Conservation (phyloP, 176 grass and related monocot species). For the Thinopyrum elongatum region DNA sequence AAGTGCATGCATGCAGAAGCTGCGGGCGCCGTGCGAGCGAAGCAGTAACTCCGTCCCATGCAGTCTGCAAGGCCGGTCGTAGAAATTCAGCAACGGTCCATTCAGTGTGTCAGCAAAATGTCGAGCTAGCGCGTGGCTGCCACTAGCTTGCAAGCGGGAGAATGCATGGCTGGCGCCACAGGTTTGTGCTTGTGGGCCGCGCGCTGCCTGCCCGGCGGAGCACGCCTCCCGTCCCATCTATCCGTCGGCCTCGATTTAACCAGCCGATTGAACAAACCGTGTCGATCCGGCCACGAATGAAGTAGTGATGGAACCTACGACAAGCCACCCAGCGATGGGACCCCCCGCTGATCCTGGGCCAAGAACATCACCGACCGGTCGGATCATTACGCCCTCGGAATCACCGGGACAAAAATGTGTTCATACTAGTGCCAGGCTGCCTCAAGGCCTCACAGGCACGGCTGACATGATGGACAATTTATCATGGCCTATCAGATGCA, state of each 20-base stretch:
- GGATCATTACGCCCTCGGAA: not conserved
- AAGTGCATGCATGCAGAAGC: not conserved
- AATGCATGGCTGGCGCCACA: too few relatives aligned
- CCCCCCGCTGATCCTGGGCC: not conserved
- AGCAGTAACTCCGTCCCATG: not conserved
- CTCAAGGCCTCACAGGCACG: not conserved
- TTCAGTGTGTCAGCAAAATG: not conserved
- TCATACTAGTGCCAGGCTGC: not conserved
- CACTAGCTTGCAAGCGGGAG: too few relatives aligned
- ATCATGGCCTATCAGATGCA: too few relatives aligned
- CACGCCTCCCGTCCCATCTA: constrained; percentile 31
- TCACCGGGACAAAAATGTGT: not conserved
- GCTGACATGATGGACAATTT: not conserved
- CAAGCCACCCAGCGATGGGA: not conserved
- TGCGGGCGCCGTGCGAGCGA: too few relatives aligned
- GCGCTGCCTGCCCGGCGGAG: not conserved
- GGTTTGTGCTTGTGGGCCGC: not conserved
- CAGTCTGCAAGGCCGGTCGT: not conserved
- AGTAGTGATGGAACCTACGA: too few relatives aligned
- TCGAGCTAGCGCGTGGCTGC: too few relatives aligned
- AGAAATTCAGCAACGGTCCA: not conserved
- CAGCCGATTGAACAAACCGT: not conserved
- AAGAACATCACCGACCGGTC: not conserved
- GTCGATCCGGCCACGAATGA: not conserved
- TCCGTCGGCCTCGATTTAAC: not conserved